Conservation (phyloP, 768 basidiomycete species). For the Hygrocybe punicea region DNA sequence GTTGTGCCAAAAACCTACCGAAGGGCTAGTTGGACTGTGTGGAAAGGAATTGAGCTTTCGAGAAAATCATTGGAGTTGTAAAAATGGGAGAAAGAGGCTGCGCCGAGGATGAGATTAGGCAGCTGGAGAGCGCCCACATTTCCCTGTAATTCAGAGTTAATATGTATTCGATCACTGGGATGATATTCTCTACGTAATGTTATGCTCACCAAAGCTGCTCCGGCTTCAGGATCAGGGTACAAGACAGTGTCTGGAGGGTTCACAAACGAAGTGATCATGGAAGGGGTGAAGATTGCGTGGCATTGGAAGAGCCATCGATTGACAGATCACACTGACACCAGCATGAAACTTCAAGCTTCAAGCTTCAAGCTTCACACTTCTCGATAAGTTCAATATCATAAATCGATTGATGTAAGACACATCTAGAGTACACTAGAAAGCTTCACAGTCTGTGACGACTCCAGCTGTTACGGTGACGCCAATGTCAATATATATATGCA, state of each 20-base stretch:
- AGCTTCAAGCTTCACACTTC: background rate
- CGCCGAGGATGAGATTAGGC: conserved; percentile 63
- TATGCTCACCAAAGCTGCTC: conserved; percentile 40
- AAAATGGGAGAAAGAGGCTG: conserved; percentile 61
- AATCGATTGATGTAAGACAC: conserved; percentile 16
- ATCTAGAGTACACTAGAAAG: background rate
- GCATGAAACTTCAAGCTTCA: too few species aligned
- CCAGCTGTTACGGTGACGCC: conserved; percentile 50
- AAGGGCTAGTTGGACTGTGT: conserved; percentile 70
- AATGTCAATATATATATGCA: conserved; percentile 4
- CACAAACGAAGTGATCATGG: conserved; percentile 12
- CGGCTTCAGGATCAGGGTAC: conserved; percentile 39
- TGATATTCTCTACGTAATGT: background rate
- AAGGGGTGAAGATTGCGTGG: conserved; percentile 3
- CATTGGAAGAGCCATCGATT: background rate
- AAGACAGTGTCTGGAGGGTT: conserved; percentile 26
- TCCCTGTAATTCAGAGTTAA: conserved; percentile 29
- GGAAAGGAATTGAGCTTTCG: conserved; percentile 53
- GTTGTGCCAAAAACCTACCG: conserved; percentile 44
- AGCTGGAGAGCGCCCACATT: conserved; percentile 33
- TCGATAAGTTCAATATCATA: conserved; percentile 6
- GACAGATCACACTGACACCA: background rate
- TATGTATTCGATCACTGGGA: too few species aligned
- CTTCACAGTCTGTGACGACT: conserved; percentile 66
- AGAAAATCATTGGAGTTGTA: conserved; percentile 66